phyloP scores from a whole-genome alignment of 164 flowering plant species.

The Magnolia changhungtana region DNA sequence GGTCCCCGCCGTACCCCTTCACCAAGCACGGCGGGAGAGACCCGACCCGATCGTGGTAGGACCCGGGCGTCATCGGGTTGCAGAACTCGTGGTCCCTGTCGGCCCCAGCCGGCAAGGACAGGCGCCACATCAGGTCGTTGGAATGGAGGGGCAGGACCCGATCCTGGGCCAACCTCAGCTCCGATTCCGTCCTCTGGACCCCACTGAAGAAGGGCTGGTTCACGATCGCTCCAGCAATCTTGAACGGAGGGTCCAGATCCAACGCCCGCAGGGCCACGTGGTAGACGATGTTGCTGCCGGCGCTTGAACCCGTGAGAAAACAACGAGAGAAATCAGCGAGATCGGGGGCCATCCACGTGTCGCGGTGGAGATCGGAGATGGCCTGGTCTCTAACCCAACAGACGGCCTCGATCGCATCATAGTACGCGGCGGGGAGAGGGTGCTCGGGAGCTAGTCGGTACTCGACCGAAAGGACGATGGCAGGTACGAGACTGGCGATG shows the following conservation, averaged over 20 bases:
- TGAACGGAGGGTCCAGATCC: neutral
- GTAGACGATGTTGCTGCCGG: conserved; percentile 9
- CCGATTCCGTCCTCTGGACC: conserved; percentile 3
- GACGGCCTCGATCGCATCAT: conserved; percentile 41
- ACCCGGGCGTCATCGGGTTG: conserved; percentile 4
- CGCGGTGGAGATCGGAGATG: conserved; percentile 10
- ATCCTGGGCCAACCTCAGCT: conserved; percentile 3
- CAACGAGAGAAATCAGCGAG: conserved; percentile 6
- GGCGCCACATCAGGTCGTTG: conserved; percentile 11
- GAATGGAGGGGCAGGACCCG: conserved; percentile 2
- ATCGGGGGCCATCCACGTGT: conserved; percentile 27
- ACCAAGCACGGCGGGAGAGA: conserved; percentile 44
- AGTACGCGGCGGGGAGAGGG: conserved; percentile 55
- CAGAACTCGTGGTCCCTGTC: conserved; percentile 19
- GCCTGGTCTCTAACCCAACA: conserved; percentile 28
- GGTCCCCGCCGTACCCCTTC: conserved; percentile 12
- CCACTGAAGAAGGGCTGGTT: conserved; percentile 11
- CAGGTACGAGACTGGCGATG: conserved; percentile 32
- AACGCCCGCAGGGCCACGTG: neutral
- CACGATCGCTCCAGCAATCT: conserved; percentile 13
- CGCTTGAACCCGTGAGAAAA: conserved; percentile 8
- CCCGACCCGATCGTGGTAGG: conserved; percentile 18
- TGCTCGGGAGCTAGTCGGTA: conserved; percentile 57
- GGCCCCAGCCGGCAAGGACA: conserved; percentile 8
- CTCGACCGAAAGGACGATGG: conserved; percentile 37